phyloP scores from a whole-genome alignment of 1,284 basidiomycete species.

The Papiliotrema fonsecae region DNA sequence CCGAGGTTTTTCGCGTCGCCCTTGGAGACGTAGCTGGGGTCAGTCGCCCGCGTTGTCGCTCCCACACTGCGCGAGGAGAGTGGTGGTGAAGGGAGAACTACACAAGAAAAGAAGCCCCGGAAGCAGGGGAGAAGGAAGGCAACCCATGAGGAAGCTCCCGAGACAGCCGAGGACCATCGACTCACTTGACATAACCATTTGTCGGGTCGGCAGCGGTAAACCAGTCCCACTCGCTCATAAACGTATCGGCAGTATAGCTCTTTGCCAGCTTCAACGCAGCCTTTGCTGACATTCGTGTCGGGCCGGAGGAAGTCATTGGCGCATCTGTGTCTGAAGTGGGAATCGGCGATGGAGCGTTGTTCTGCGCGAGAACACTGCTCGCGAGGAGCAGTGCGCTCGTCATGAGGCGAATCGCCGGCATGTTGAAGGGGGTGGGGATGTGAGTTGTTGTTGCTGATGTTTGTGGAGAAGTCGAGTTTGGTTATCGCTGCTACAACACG shows the following conservation, averaged over 20 bases:
- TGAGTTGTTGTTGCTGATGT: too few species aligned
- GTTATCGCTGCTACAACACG: too few species aligned
- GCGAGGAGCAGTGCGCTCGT: constrained; percentile 6
- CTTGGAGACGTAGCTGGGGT: constrained; percentile 36
- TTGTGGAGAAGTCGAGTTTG: too few species aligned
- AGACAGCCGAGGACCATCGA: not conserved
- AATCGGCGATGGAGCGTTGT: not conserved
- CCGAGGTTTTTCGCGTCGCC: constrained; percentile 17
- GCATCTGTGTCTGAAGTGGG: constrained; percentile 1
- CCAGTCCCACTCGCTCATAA: constrained; percentile 34
- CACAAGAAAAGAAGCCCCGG: too few species aligned
- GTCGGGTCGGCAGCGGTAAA: constrained; percentile 39
- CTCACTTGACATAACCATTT: constrained; percentile 35
- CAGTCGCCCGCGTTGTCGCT: too few species aligned
- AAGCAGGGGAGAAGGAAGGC: too few species aligned
- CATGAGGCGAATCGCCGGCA: too few species aligned
- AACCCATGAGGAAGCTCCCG: not conserved
- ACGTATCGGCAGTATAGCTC: constrained; percentile 31
- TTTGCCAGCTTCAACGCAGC: constrained; percentile 35
- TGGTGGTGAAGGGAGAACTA: too few species aligned
- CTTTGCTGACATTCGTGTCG: constrained; percentile 8
- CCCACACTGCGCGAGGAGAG: too few species aligned
- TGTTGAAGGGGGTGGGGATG: too few species aligned
- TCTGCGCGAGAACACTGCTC: not conserved
- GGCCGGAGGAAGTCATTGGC: constrained; percentile 9